Evolutionary conservation across 768 basidiomycete species (phyloP), one percentile per base, ranked within the genome.

Genomic region (Lactifluus piperatus): DNA sequence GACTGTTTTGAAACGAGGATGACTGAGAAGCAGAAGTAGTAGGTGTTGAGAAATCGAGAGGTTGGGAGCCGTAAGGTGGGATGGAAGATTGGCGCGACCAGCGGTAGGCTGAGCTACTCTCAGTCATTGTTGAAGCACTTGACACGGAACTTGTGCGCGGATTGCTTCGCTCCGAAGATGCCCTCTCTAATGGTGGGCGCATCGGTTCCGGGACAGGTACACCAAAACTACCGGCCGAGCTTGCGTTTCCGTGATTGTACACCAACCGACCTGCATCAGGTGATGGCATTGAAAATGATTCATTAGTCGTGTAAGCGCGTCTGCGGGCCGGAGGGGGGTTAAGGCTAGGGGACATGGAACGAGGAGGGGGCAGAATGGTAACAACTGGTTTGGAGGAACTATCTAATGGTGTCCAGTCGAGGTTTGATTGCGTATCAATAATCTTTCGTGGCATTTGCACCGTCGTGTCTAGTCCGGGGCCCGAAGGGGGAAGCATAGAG

Each of bases 11-110:
- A 20, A 64, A 57, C 2, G 50, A 27, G 20, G 48, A 4, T 37
- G n/a, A 26, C 46, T 62, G 47, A 7, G 63, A 24, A 8, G 56
- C 34, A 18, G 64, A 45, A 5, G 74, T 81, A 26, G 78, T 68
- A 16, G 79, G 76, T 4, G 83, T 81, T 29, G 81, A 77, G 16
- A 85, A 83, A 6, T 82, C 85, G 27, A 72, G 77, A 2, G 85
- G 83, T 10, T 84, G 84, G 5, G 79, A 79, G 50, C 76, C 68
- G 48, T 78, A 76, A 22, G 79, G 76, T 9, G 84, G 84, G 30
- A 78, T 57, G 30, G 56, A 61, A 20, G 69, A 68, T 53, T 70
- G 71, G 16, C 71, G 65, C 3, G 72, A 71, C 71, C 71, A 73
- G 13, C 70, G 67, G 45, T 68, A 65, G 5, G 68, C 66, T 16